phyloP scores from a whole-genome alignment of 2,329 filamentous ascomycete species.

The Chaetothyriales sp. region DNA sequence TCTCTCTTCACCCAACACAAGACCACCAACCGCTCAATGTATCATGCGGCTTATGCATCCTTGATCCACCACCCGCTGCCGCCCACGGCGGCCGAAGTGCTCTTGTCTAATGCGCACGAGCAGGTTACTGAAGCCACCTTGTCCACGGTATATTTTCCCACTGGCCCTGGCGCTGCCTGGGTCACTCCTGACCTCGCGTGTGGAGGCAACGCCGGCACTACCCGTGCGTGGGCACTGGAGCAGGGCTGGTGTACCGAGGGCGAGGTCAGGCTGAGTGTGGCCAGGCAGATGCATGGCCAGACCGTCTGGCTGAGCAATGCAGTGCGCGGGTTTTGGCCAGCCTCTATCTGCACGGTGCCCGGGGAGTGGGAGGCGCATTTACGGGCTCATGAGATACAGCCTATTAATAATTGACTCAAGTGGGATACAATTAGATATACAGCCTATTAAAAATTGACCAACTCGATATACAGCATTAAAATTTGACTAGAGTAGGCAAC shows the following conservation, averaged over 20 bases:
- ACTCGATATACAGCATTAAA: too few relatives aligned
- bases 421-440: too few relatives aligned
- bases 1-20: slow-evolving; percentile 71
- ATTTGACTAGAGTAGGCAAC: too few relatives aligned
- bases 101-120: slow-evolving; percentile 53
- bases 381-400: not conserved
- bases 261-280: slow-evolving; percentile 35
- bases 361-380: not conserved
- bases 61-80: slow-evolving; percentile 36
- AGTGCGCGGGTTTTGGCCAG: slow-evolving; percentile 59
- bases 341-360: slow-evolving; percentile 4
- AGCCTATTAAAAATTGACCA: too few relatives aligned
- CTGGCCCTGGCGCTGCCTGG: slow-evolving; percentile 49
- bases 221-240: slow-evolving; percentile 68
- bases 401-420: not conserved
- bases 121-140: slow-evolving; percentile 75
- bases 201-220: slow-evolving; percentile 73
- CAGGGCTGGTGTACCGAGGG: slow-evolving; percentile 54
- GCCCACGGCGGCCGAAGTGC: slow-evolving; percentile 49
- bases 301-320: slow-evolving; percentile 82
- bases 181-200: slow-evolving; percentile 63
- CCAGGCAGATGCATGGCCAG: slow-evolving; percentile 56
- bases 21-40: slow-evolving; percentile 60
- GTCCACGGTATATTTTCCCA: slow-evolving; percentile 70
- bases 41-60: slow-evolving; percentile 54